Evolutionary conservation across 1,139 yeast species (phyloP).

Genomic region (Ogataea hybrid): DNA sequence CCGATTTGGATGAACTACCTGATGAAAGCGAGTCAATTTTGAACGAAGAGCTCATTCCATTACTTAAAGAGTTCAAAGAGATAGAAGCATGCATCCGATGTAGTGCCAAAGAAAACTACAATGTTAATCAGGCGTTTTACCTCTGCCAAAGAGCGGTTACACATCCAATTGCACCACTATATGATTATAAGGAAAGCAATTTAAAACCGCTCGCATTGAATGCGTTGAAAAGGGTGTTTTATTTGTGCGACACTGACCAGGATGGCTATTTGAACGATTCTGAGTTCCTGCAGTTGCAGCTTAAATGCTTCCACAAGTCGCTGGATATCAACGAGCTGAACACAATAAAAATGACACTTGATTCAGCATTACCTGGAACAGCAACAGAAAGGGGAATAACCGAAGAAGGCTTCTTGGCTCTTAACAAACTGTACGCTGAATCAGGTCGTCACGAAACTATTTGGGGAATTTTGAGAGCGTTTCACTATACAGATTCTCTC

Average conservation of each 20-base stretch:
- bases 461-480: constrained; percentile 89
- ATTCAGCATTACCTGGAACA: constrained; percentile 28
- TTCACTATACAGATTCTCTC: constrained; percentile 87
- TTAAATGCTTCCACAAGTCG: constrained; percentile 66
- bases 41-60: constrained; percentile 79
- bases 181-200: constrained; percentile 85
- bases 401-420: constrained; percentile 67
- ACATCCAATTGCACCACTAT: constrained; percentile 91
- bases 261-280: constrained; percentile 73
- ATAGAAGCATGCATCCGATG: constrained; percentile 88
- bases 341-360: constrained; percentile 44
- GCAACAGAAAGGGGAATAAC: constrained; percentile 52
- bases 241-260: constrained; percentile 84
- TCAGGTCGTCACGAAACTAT: constrained; percentile 93
- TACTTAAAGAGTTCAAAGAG: constrained; percentile 87
- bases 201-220: constrained; percentile 73
- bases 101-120: constrained; percentile 75
- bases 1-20: constrained; percentile 42
- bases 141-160: constrained; percentile 89
- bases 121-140: constrained; percentile 86
- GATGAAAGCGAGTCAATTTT: constrained; percentile 34
- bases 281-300: constrained; percentile 69
- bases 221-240: constrained; percentile 80
- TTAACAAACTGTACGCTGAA: constrained; percentile 82
- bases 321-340: constrained; percentile 52